Percentiles rank a stretch among this genome's conserved stretches.
Evolutionary conservation across 1,284 basidiomycete species (phyloP).

Genomic region (Vanrija sp.): DNA sequence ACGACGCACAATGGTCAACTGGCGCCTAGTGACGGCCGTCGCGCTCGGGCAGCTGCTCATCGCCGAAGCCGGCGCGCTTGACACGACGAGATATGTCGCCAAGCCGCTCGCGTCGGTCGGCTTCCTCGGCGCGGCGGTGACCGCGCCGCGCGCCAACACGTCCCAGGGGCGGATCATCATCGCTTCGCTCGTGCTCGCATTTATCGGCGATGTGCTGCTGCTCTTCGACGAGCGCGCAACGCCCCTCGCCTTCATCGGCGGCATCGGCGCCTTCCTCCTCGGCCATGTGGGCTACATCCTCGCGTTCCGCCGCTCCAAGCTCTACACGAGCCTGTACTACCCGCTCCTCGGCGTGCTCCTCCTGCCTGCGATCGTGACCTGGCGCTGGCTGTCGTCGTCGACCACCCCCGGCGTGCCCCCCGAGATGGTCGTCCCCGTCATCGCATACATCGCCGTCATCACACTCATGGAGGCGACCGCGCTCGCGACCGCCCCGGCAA

Average conservation of each 20-base stretch:
- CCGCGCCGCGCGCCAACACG: background rate
- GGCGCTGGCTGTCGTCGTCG: slow-evolving; percentile 9
- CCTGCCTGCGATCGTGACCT: background rate
- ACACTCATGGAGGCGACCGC: slow-evolving; percentile 7
- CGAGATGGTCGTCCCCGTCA: slow-evolving; percentile 10
- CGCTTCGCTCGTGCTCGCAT: slow-evolving; percentile 6
- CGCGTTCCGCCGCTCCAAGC: slow-evolving; percentile 1
- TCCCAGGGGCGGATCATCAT: slow-evolving; percentile 3
- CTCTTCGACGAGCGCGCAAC: slow-evolving; percentile 2
- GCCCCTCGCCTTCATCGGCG: slow-evolving; percentile 8
- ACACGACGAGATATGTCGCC: background rate
- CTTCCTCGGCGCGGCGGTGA: slow-evolving; percentile 9
- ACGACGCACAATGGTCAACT: no score
- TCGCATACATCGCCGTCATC: slow-evolving; percentile 10
- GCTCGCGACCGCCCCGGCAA: slow-evolving; percentile 1
- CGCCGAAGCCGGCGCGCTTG: no score
- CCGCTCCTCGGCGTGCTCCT: slow-evolving; percentile 1
- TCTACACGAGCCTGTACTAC: background rate
- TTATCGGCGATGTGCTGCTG: slow-evolving; percentile 15
- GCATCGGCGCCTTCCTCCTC: slow-evolving; percentile 18
- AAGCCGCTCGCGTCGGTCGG: slow-evolving; percentile 16
- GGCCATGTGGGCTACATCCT: slow-evolving; percentile 14
- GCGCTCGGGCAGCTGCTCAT: no score
- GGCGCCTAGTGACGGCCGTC: no score
- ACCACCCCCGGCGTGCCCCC: slow-evolving; percentile 2